Evolutionary conservation across 768 basidiomycete genomes (phyloP).

Genomic region (Auriscalpium orientale): DNA sequence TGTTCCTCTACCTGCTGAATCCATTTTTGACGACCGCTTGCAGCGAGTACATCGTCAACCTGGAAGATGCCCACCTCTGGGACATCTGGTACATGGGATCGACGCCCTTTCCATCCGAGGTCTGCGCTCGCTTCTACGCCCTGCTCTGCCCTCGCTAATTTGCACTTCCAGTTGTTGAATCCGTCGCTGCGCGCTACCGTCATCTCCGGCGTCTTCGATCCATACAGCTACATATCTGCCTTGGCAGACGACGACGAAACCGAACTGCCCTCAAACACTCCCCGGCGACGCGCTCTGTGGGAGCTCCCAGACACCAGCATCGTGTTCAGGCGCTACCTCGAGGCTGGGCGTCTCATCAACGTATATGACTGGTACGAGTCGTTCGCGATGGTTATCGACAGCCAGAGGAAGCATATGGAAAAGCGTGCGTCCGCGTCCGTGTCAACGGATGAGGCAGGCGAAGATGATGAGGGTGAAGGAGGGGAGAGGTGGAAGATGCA

Average conservation of each 20-base stretch:
- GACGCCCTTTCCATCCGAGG: constrained; percentile 61
- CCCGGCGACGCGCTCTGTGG: constrained; percentile 27
- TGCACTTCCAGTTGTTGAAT: constrained; percentile 47
- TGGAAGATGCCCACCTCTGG: constrained; percentile 51
- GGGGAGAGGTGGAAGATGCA: constrained; percentile 53
- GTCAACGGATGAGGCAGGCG: constrained; percentile 23
- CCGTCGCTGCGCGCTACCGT: constrained; percentile 59
- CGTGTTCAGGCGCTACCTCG: constrained; percentile 67
- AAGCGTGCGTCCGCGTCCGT: constrained; percentile 12
- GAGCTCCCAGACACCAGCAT: constrained; percentile 70
- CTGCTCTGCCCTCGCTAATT: neutral
- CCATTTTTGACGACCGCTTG: neutral
- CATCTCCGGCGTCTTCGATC: constrained; percentile 52
- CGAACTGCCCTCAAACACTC: neutral
- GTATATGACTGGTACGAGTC: constrained; percentile 85
- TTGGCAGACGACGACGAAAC: neutral
- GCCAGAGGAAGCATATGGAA: constrained; percentile 31
- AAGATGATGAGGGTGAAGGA: constrained; percentile 13
- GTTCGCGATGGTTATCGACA: constrained; percentile 61
- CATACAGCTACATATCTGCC: constrained; percentile 37
- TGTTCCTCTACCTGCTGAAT: constrained; percentile 11
- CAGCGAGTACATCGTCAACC: constrained; percentile 37
- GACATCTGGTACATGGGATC: constrained; percentile 68
- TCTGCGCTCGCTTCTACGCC: constrained; percentile 21
- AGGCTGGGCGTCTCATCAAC: constrained; percentile 78